Base-by-base conservation (phyloP, 352 stramenopile genomes). In the Globisporangium splendens region DNA sequence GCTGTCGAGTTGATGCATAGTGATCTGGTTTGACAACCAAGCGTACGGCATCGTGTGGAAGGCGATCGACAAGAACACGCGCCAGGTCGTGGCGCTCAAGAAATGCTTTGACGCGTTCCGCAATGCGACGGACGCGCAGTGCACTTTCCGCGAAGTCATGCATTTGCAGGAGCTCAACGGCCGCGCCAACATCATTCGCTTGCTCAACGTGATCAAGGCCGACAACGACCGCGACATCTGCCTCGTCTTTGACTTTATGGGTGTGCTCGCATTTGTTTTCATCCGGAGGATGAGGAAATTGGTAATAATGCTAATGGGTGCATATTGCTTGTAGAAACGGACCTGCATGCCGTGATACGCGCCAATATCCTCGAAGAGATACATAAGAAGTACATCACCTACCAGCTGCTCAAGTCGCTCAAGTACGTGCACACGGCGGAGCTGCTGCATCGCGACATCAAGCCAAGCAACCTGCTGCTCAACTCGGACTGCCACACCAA, bases 381-480 rank as follows among this genome's bases (percentile, higher is more conserved):
- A 22, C 96, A 99, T 77, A 98, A 98, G 66, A 97, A 98, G 70
- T 98, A 98, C 64, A 97, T 99, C 44, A 95, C 97, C 33, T 99
- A 98, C 63, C 96, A 99, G 70, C 69, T 98, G 44, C 73, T 98
- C 50, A 97, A 97, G 68, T 94, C 93, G 28, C 85, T 99, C 52
- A 98, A 98, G 75, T 98, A 96, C 73, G 94, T 98, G 79, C 96
- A 99, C 75, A 95, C 85, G 8, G 94, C 91, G 0, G 89, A 97
- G 52, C 64, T 99, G 24, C 59, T 99, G 44, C 96, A 99, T 65
- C 79, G 96, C 5, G 95, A 98, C 71, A 97, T 99, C 65, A 99
- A 98, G 61, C 96, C 96, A 3, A 97, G 83, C 65, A 99, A 99
- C 63, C 65, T 99, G 24, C 74, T 99, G 22, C 73, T 99, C 14